phyloP scores from a whole-genome alignment of 1,139 yeast species.

The Yueomyces sp. region DNA sequence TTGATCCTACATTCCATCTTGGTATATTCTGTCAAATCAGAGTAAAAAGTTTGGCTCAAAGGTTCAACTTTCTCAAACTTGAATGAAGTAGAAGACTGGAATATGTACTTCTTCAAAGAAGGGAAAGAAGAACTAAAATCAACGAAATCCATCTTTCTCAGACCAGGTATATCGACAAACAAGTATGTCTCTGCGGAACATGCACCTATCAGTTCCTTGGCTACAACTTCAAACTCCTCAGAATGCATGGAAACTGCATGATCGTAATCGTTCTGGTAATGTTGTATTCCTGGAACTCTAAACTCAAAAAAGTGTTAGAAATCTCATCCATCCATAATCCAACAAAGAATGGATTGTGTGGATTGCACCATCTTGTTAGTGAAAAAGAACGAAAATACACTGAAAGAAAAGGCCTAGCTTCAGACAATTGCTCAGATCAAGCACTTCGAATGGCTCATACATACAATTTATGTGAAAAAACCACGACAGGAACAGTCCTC shows the following conservation, averaged over 20 bases:
- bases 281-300: slow-evolving; percentile 15
- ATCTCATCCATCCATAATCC: neutral
- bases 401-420: no score
- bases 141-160: slow-evolving; percentile 44
- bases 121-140: slow-evolving; percentile 35
- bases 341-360: no score
- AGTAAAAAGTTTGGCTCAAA: slow-evolving; percentile 25
- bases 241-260: slow-evolving; percentile 10
- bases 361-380: neutral
- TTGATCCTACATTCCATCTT: slow-evolving; percentile 14
- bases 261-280: slow-evolving; percentile 11
- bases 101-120: slow-evolving; percentile 40
- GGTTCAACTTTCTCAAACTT: slow-evolving; percentile 25
- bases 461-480: no score
- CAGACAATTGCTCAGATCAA: no score
- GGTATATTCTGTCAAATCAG: slow-evolving; percentile 11
- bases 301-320: slow-evolving; percentile 1
- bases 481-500: no score
- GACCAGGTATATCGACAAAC: slow-evolving; percentile 59
- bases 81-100: slow-evolving; percentile 50
- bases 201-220: slow-evolving; percentile 38
- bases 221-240: slow-evolving; percentile 33
- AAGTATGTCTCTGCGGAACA: slow-evolving; percentile 65
- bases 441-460: no score
- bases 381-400: no score